Evolutionary conservation across 1,139 yeast genomes (phyloP).

Genomic region (Scheffersomyces stambukii): DNA sequence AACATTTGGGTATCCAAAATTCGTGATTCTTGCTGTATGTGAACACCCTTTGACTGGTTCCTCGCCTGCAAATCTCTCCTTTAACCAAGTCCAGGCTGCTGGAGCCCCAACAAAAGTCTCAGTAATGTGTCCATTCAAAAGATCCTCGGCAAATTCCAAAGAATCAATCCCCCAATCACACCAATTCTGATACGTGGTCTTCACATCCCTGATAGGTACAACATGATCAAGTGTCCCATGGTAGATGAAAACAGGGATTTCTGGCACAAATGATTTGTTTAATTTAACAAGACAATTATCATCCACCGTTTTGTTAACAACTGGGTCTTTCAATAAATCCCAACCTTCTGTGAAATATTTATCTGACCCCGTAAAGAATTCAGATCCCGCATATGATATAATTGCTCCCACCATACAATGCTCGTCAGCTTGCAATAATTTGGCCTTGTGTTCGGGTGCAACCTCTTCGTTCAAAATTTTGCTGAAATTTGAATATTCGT

Average conservation of each 20-base stretch:
- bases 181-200: conserved; percentile 24
- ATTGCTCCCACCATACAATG: conserved; percentile 13
- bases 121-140: conserved; percentile 23
- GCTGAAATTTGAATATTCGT: conserved; percentile 20
- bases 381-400: conserved; percentile 9
- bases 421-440: conserved; percentile 1
- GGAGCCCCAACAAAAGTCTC: conserved; percentile 24
- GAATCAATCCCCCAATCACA: conserved; percentile 28
- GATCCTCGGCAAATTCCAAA: conserved; percentile 23
- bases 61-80: conserved; percentile 6
- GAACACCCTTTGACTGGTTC: conserved; percentile 8
- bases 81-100: conserved; percentile 28
- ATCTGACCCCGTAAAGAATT: conserved; percentile 14
- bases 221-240: conserved; percentile 28
- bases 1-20: conserved; percentile 6
- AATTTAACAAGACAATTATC: conserved; percentile 18
- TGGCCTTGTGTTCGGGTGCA: conserved; percentile 2
- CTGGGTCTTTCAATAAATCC: conserved; percentile 13
- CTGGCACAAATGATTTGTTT: conserved; percentile 16
- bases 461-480: conserved; percentile 2
- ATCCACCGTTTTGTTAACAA: conserved; percentile 12
- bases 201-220: conserved; percentile 22
- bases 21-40: conserved; percentile 5
- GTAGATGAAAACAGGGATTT: conserved; percentile 30
- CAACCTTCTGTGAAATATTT: conserved; percentile 16